Evolutionary conservation across 345 rosid genomes (phyloP), one percentile per base, ranked within the genome.

Genomic region (Brassica cretica): DNA sequence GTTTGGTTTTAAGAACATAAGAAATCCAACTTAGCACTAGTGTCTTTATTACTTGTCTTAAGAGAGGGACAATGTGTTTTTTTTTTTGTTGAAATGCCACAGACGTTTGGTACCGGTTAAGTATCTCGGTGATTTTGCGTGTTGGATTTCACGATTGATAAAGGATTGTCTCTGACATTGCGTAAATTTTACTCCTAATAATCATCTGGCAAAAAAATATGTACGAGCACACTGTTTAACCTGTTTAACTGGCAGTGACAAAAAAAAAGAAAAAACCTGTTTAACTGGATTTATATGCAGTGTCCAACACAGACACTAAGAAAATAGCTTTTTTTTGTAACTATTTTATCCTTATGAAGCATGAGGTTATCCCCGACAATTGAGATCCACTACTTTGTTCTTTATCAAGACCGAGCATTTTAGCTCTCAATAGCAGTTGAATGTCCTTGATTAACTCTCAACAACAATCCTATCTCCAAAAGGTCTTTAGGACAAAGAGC

Each of bases 401-500:
- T 46, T 4, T 12, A 46, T 14, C 53, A 46, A 46, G 53, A 49
- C 56, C 56, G 3, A 51, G 56, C 19, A n/a, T 51, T 51, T 49
- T 51, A 5, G 18, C 56, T 51, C 19, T 51, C 56, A n/a, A 1
- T 46, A 46, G 55, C 53, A 44, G n/a, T 14, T 46, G 16, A 46
- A n/a, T 51, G 18, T 49, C 56, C 56, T 49, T n/a, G 7, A 49
- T 49, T 49, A 49, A n/a, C 56, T 49, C 56, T 49, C 18, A 49
- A n/a, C 56, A 49, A 49, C 8, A 5, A 49, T n/a, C 15, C 46
- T 70, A 64, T 16, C 72, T 56, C 53, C 72, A 63, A 71, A 10
- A 53, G 14, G 62, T 77, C 21, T 51, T n/a, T 5, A 53, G 61
- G 56, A 32, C 39, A 56, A 51, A 27, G 66, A 70, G 71, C 8